Conservation (phyloP, 2,329 filamentous ascomycete genomes). For the Sporothrix inflata region DNA sequence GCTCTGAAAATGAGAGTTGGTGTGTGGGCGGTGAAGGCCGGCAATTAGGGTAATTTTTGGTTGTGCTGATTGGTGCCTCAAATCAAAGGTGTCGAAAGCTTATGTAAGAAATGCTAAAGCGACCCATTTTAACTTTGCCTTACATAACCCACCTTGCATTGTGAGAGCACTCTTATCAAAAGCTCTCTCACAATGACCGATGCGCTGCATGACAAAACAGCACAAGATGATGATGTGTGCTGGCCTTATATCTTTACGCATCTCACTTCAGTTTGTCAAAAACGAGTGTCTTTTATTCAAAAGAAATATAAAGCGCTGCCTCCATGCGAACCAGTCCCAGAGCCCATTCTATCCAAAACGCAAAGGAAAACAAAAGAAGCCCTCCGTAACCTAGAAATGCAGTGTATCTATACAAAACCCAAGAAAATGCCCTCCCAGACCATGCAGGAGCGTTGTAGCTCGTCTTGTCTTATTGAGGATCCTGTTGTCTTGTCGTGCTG, state of each 20-base stretch:
- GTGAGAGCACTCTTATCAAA: not conserved
- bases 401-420: conserved; percentile 13
- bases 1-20: conserved; percentile 32
- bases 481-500: not conserved
- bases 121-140: no score
- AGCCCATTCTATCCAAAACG: conserved; percentile 17
- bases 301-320: conserved; percentile 10
- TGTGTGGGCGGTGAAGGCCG: conserved; percentile 47
- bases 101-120: conserved; percentile 18
- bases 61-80: conserved; percentile 10
- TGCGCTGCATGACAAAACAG: not conserved
- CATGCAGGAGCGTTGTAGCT: not conserved
- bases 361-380: not conserved
- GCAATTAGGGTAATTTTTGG: conserved; percentile 50
- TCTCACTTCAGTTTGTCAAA: not conserved
- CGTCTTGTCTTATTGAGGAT: not conserved
- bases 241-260: no score
- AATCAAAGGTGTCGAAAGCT: not conserved
- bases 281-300: not conserved
- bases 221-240: no score
- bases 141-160: no score
- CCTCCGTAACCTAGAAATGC: not conserved
- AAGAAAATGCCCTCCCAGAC: not conserved
- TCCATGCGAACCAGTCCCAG: conserved; percentile 6
- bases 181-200: not conserved